Base-by-base conservation (phyloP, 257 asterid species). In the Nicotiana paniculata region DNA sequence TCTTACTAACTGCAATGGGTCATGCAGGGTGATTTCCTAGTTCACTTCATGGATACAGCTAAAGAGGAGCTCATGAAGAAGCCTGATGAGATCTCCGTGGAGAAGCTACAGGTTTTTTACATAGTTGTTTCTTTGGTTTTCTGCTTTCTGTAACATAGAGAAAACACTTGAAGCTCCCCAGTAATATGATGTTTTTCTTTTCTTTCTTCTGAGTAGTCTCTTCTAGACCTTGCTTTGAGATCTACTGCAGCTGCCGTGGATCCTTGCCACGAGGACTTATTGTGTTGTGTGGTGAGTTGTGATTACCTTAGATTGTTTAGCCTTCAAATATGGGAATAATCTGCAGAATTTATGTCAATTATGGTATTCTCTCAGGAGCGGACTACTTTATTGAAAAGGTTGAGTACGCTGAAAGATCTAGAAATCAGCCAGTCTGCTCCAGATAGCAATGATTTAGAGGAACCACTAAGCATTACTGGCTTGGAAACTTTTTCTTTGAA, bases 31-130 rank as follows among this genome's bases (percentile, higher is more conserved):
- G 99, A 94, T 90, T 96, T 94, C 88, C 82, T 96, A 90, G 98
- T 96, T 87, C 98, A 96, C 89, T 96, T 96, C 85, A 91, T 93
- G 98, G 99, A 96, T 88, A 94, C 95, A 83, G 97, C 98, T 87
- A 89, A 93, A 83, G 98, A 94, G 82, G 97, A 96, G 89, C 97
- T 96, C 87, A 57, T 88, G 85, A 96, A 96, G 88, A 92, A 92
- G 89, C 97, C 97, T 55, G 98, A 94, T 86, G 97, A 93, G 78
- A 94, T 96, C 64, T 92, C 99, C 80, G 92, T 85, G 58, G 99
- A 91, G 91, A 96, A 96, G 89, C 91, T 96, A 85, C 98, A 96
- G 99, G 99, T 94, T 74, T 87, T 84, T 79, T 57, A 69, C 59
- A 72, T 32, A 82, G 35, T 80, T 72, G 67, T 35, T 43, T 35